phyloP scores from a whole-genome alignment of 2,329 filamentous ascomycete genomes.

The Ophiostoma pallidulum region DNA sequence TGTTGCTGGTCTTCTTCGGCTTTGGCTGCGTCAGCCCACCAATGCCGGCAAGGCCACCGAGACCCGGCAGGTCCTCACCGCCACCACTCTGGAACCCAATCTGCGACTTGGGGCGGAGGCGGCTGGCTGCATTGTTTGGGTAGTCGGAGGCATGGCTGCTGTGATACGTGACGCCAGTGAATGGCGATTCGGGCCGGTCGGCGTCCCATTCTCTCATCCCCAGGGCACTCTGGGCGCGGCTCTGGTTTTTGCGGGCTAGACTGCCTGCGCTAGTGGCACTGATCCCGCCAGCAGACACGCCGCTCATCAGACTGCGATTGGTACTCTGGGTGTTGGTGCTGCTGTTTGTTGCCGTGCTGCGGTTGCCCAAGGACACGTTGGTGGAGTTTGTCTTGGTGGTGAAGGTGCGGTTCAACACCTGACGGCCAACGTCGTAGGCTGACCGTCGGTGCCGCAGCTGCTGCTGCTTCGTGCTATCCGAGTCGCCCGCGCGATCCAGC shows the following conservation, averaged over 20 bases:
- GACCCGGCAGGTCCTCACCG: constrained; percentile 39
- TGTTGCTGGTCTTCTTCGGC: constrained; percentile 70
- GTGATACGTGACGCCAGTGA: constrained; percentile 80
- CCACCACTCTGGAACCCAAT: constrained; percentile 42
- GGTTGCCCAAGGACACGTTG: constrained; percentile 62
- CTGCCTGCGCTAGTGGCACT: constrained; percentile 95
- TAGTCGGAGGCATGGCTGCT: constrained; percentile 65
- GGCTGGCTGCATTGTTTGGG: constrained; percentile 26
- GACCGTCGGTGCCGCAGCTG: constrained; percentile 59
- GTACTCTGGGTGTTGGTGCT: constrained; percentile 65
- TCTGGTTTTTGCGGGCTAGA: constrained; percentile 64
- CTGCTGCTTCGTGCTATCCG: constrained; percentile 24
- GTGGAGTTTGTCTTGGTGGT: constrained; percentile 84
- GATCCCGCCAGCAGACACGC: constrained; percentile 77
- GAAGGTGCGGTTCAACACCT: constrained; percentile 64
- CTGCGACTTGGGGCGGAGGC: constrained; percentile 50
- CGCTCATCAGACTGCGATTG: constrained; percentile 85
- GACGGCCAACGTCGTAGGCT: constrained; percentile 65
- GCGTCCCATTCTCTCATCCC: constrained; percentile 47
- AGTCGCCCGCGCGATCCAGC: constrained; percentile 25
- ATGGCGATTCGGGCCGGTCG: constrained; percentile 51
- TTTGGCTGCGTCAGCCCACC: constrained; percentile 72
- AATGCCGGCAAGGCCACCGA: constrained; percentile 49
- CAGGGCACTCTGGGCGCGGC: constrained; percentile 51
- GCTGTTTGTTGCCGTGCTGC: constrained; percentile 58